Base-by-base conservation (phyloP, 345 rosid genomes). In the Brassica juncea region DNA sequence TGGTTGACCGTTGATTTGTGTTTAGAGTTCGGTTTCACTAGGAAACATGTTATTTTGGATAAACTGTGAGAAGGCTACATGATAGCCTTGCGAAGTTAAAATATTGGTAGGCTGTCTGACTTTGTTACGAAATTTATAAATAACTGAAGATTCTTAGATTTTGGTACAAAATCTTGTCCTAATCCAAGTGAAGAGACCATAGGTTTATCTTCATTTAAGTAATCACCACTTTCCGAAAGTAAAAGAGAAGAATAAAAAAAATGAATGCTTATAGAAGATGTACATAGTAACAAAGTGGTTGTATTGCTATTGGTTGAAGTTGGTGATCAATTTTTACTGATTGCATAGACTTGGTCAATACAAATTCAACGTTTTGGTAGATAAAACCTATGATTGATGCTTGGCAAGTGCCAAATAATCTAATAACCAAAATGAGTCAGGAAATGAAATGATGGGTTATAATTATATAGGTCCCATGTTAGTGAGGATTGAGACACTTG, bases 401-500 rank as follows among this genome's bases (percentile, higher is more conserved):
- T 37, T 55, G 52, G 71, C 79, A 27, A 80, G 74, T 73, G 78
- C 6, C 64, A 61, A 27, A 68, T 79, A 68, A 47, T 59, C 65
- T 60, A 73, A 67, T 16, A 72, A 74, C 59, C 60, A 74, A 62
- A 37, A 39, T 31, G 80, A 80, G 76, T 55, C 73, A 70, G 80
- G n/a, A 65, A 70, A 75, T 42, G 73, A 70, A 42, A 80, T 80
- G 76, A 75, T 75, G 57, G 69, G 64, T 70, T 65, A 70, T 80
- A 64, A 73, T 73, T 68, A 80, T 68, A 68, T 55, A 80, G 77
- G 80, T 42, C 83, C 83, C 83, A 70, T 75, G 58, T 42, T 71
- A 42, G n/a, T 66, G 83, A 81, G 76, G 80, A 71, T 71, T 31
- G 73, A 70, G 77, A 80, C 76, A 70, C 2, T 57, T 75, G 52